phyloP scores from a whole-genome alignment of 2,329 filamentous ascomycete species.

The Tolypocladium paradoxum region DNA sequence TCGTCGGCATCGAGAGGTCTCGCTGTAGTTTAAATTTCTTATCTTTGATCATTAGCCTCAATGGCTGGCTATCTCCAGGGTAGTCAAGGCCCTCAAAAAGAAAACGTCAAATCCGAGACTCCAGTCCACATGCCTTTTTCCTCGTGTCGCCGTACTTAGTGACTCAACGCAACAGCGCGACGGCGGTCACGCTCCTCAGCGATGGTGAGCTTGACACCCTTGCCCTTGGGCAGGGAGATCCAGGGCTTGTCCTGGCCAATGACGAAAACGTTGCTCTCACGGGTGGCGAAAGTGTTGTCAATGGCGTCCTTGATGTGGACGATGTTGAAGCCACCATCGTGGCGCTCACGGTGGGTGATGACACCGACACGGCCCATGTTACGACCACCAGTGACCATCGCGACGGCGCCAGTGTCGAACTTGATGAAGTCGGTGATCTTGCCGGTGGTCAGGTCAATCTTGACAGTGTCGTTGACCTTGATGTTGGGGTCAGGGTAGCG shows the following conservation, averaged over 20 bases:
- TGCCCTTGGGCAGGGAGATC: slow-evolving; percentile 99
- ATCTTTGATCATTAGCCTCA: slow-evolving; percentile 26
- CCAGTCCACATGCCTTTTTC: slow-evolving; percentile 26
- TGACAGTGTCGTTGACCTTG: slow-evolving; percentile 99
- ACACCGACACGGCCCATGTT: slow-evolving; percentile 99
- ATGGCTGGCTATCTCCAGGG: slow-evolving; percentile 23
- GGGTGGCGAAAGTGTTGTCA: slow-evolving; percentile 99
- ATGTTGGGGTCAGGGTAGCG: slow-evolving; percentile 96
- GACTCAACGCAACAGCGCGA: slow-evolving; percentile 51
- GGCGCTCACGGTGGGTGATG: slow-evolving; percentile 99
- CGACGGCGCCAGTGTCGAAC: slow-evolving; percentile 97
- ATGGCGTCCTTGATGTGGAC: slow-evolving; percentile 99
- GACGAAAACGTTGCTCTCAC: slow-evolving; percentile 99
- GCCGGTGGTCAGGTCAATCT: slow-evolving; percentile 93
- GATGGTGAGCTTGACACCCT: slow-evolving; percentile 99
- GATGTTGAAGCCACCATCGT: slow-evolving; percentile 99
- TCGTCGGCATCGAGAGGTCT: not conserved
- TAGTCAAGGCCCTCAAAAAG: slow-evolving; percentile 16
- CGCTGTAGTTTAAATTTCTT: slow-evolving; percentile 8
- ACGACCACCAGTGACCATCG: slow-evolving; percentile 98
- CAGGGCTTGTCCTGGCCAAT: slow-evolving; percentile 98
- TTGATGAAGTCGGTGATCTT: slow-evolving; percentile 98
- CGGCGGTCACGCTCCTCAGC: slow-evolving; percentile 98
- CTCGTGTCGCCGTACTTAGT: slow-evolving; percentile 30
- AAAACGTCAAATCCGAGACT: slow-evolving; percentile 30